Conservation (phyloP, 495 filamentous ascomycete species). For the Clavariopsis aquatica region DNA sequence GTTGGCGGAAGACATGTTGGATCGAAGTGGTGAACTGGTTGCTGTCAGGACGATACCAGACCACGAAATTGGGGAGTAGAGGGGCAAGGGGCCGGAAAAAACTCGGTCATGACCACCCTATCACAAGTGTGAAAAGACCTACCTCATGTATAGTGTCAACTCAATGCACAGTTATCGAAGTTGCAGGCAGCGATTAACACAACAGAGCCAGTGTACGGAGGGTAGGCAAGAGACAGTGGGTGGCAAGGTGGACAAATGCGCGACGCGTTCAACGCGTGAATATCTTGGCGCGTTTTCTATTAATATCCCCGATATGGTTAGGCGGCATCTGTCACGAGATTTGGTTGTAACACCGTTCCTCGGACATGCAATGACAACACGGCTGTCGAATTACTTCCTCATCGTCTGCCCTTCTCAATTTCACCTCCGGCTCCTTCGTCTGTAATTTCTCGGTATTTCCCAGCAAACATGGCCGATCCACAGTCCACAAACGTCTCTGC, state of each 20-base stretch:
- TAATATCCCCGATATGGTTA: background rate
- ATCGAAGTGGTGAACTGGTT: conserved; percentile 75
- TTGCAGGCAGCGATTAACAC: background rate
- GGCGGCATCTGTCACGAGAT: background rate
- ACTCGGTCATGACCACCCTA: background rate
- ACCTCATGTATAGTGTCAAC: conserved; percentile 42
- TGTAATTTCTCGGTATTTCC: background rate
- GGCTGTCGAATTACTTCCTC: background rate
- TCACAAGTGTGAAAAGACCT: conserved; percentile 1
- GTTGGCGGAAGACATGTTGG: conserved; percentile 84
- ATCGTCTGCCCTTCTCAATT: background rate
- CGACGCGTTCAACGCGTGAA: background rate
- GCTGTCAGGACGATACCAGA: conserved; percentile 1
- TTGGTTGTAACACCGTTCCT: background rate
- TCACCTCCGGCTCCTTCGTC: background rate
- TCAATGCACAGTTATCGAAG: conserved; percentile 6
- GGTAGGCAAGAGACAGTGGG: background rate
- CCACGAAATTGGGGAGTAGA: conserved; percentile 16
- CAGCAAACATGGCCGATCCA: conserved; percentile 16
- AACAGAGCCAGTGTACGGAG: background rate
- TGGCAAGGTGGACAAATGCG: background rate
- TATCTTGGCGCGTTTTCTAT: background rate
- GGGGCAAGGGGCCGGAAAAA: conserved; percentile 4
- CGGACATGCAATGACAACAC: background rate
- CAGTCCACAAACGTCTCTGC: conserved; percentile 12